Evolutionary conservation across 345 rosid genomes (phyloP).

Genomic region (Physaria fendleri): DNA sequence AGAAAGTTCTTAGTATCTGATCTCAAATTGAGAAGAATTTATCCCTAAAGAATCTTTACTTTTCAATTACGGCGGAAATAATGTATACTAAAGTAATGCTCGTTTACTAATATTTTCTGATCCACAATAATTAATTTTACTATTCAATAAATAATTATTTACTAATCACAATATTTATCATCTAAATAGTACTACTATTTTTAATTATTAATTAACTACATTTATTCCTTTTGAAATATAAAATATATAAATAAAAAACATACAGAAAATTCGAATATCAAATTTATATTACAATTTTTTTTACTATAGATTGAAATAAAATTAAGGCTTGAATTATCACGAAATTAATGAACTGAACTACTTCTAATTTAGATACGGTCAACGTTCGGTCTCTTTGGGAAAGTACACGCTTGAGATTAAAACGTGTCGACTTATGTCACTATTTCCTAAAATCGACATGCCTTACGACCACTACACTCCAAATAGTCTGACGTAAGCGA

Average conservation of each 20-base stretch:
- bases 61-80: neutral
- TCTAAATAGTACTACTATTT: too few relatives aligned
- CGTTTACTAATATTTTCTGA: too few relatives aligned
- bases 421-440: slow-evolving; percentile 20
- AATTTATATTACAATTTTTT: too few relatives aligned
- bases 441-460: slow-evolving; percentile 14
- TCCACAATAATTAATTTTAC: too few relatives aligned
- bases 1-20: too few relatives aligned
- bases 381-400: slow-evolving; percentile 3
- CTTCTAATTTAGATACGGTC: slow-evolving; percentile 15
- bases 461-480: slow-evolving; percentile 45
- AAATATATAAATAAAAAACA: too few relatives aligned
- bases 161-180: too few relatives aligned
- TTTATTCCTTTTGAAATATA: too few relatives aligned
- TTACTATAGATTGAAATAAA: neutral
- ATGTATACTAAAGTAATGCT: neutral
- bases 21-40: neutral
- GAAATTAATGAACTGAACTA: neutral
- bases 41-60: neutral
- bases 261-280: too few relatives aligned
- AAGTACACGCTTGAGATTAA: slow-evolving; percentile 16
- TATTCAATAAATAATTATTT: too few relatives aligned
- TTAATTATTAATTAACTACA: too few relatives aligned
- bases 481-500: slow-evolving; percentile 67
- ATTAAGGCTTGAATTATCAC: neutral